Percentiles rank a stretch among this genome's conserved stretches.
Conservation (phyloP, 2,329 filamentous ascomycete species). For the Colletotrichum orbiculare region DNA sequence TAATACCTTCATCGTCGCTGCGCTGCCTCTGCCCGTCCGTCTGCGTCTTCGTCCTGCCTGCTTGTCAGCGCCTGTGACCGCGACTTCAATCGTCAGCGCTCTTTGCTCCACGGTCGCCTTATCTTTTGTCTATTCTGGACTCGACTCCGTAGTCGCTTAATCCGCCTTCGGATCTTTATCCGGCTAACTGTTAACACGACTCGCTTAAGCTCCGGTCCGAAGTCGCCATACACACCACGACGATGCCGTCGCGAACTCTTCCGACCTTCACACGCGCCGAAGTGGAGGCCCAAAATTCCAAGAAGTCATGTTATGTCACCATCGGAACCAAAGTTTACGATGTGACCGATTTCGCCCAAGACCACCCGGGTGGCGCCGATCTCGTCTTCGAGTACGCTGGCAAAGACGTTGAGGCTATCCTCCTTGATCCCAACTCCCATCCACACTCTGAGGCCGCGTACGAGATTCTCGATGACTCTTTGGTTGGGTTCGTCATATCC, state of each 20-base stretch:
- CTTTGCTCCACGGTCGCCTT: conserved; percentile 26
- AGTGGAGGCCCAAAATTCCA: conserved; percentile 82
- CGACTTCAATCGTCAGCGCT: conserved; percentile 29
- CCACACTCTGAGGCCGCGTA: conserved; percentile 93
- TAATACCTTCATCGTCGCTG: conserved; percentile 13
- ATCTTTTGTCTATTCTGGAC: conserved; percentile 21
- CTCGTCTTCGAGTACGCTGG: conserved; percentile 91
- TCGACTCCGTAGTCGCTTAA: conserved; percentile 6
- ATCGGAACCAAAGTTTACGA: conserved; percentile 93
- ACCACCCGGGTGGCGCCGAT: conserved; percentile 91
- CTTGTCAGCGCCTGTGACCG: conserved; percentile 24
- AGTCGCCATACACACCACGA: conserved; percentile 5
- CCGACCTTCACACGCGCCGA: conserved; percentile 86
- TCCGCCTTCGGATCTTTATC: conserved; percentile 9
- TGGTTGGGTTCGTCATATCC: conserved; percentile 82
- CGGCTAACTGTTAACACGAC: neutral
- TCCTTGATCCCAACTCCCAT: conserved; percentile 87
- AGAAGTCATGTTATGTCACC: conserved; percentile 91
- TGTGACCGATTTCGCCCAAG: conserved; percentile 88
- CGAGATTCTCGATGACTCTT: conserved; percentile 88
- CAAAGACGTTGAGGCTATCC: conserved; percentile 83
- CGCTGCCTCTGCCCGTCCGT: neutral
- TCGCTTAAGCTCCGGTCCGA: conserved; percentile 26
- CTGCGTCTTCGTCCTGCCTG: neutral
- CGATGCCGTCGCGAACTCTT: conserved; percentile 83